Base-by-base conservation (phyloP, 2,329 filamentous ascomycete genomes). In the Colletotrichum cuscutae region DNA sequence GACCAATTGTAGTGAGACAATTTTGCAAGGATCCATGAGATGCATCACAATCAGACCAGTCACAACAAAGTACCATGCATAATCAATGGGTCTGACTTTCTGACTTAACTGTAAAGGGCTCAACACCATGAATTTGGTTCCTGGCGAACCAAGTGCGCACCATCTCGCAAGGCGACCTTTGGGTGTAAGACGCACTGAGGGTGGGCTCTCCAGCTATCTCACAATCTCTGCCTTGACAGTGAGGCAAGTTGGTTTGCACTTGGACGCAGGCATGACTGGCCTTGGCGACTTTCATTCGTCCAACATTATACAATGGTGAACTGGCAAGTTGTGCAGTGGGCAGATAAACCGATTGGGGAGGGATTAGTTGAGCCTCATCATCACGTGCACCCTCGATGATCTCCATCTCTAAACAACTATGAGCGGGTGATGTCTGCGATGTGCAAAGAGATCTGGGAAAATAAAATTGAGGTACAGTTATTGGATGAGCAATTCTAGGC, bases 21-120 rank as follows among this genome's bases (percentile, higher is more conserved):
- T 24, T 24, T 22, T n/a, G 28, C 52, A 56, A 52, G 49, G 66
- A 46, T 12, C 4, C 15, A 46, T 53, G 13, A 52, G 26, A 7
- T 7, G n/a, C 15, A 26, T n/a, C 7, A 4, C 3, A 22, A 8
- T n/a, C 15, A 8, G 32, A 22, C 59, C 66, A 64, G 12, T 69
- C 66, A 64, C 24, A 13, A 52, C 2, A 58, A 69, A 69, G 59
- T 58, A 69, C 66, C 28, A 13, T 69, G 53, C 66, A 69, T 57
- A 35, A 56, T n/a, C 1, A 15, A 57, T 24, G 32, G 66, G 35
- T 46, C 42, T 46, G 13, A n/a, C 42, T 19, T 46, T 19, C 37
- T 11, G 49, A 28, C 8, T 22, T 53, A 19, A 2, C 22, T 3
- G 54, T 26, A 13, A 12, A 12, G 3, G 30, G 28, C 30, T 56